Percentiles rank a stretch among this genome's conserved stretches.
phyloP scores from a whole-genome alignment of 768 basidiomycete genomes.

The Boletellus emodensis region DNA sequence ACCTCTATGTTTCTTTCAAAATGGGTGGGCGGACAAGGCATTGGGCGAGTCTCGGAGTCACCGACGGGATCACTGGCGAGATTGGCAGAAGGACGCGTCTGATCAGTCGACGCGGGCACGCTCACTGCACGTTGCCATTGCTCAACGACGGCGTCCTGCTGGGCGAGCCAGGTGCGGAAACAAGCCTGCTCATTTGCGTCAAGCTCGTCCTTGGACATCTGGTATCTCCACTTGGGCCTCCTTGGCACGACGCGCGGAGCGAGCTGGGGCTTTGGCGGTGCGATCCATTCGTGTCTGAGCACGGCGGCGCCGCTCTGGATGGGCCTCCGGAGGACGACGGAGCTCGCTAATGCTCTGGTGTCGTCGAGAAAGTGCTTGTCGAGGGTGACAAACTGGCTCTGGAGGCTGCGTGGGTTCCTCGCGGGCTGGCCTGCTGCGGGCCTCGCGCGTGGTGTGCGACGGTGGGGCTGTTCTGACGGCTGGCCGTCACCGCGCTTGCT shows the following conservation, averaged over 20 bases:
- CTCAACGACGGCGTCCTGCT: constrained; percentile 55
- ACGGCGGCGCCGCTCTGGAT: constrained; percentile 41
- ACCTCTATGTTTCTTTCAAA: constrained; percentile 92
- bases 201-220: constrained; percentile 84
- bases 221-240: constrained; percentile 83
- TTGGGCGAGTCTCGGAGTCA: constrained; percentile 19
- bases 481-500: constrained; percentile 73
- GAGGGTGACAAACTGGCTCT: constrained; percentile 68
- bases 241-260: constrained; percentile 37
- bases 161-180: constrained; percentile 73
- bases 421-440: constrained; percentile 30
- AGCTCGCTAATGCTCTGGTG: constrained; percentile 54
- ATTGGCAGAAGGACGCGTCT: constrained; percentile 2
- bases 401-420: constrained; percentile 48
- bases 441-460: constrained; percentile 6
- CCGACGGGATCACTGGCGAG: background rate
- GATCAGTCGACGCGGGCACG: constrained; percentile 1
- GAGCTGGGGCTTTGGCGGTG: constrained; percentile 3
- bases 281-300: constrained; percentile 23
- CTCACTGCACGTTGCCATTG: constrained; percentile 42
- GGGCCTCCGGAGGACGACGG: constrained; percentile 52
- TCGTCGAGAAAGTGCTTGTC: constrained; percentile 56
- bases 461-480: constrained; percentile 22
- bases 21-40: constrained; percentile 69
- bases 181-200: constrained; percentile 86